Evolutionary conservation across 2,329 filamentous ascomycete genomes (phyloP), one percentile per base, ranked within the genome.

Genomic region (Cytospora chrysosperma): DNA sequence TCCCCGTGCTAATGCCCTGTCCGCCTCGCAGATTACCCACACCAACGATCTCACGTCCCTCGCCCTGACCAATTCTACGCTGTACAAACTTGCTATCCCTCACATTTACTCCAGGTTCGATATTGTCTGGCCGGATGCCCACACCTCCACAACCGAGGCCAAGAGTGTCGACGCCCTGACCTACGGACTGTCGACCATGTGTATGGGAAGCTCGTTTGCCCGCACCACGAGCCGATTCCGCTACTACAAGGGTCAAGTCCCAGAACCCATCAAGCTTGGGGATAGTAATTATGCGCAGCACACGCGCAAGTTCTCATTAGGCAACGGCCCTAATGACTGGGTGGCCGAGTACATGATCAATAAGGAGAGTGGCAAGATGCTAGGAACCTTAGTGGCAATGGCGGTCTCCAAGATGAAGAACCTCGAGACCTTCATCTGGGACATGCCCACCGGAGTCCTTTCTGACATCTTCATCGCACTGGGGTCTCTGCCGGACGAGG

Each of bases 51-150:
- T 95, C 65, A 92, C 89, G 0, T 87, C 90, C 17, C 82, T 95
- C 49, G 90, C 91, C 17, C 81, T 92, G 64, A 90, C 90, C 51
- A 91, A 92, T 76, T 92, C 91, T 17, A 87, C 88, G 30, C 83
- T 96, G 15, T 90, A 95, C 76, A 81, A 82, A 51, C 82, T 95
- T 61, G 86, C 90, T 0, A 87, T 92, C 27, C 91, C 91, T 21
- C 86, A 88, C 70, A 92, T 95, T 68, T 95, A 95, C 77, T 90
- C 89, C 21, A 86, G 90, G 65, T 95, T 95, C 75, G 91, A 95
- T 72, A 95, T 95, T 67, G 89, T 94, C 50, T 95, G 92, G 92
- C 91, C 91, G 0, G 91, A 94, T 71, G 85, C 85, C 34, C 83
- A 84, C 67, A 80, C 84, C 9, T 81, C 86, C 10, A 79, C 84